Conservation (phyloP, 2,329 filamentous ascomycete genomes). For the Apiospora marii region DNA sequence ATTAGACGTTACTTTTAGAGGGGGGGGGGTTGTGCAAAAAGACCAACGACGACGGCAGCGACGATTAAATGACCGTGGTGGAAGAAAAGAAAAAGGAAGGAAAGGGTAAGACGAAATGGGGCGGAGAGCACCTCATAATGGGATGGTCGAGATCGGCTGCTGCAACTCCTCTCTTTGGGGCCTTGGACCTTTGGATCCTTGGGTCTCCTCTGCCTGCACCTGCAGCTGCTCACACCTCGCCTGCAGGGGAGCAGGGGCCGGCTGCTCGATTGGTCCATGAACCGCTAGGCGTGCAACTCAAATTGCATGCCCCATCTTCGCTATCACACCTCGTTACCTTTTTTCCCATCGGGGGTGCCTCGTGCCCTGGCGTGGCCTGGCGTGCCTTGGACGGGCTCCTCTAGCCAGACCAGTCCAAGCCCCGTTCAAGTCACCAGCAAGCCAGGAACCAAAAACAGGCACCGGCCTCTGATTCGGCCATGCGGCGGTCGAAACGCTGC, state of each 20-base stretch:
- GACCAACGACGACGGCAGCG: constrained; percentile 41
- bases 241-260: neutral
- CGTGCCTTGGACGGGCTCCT: constrained; percentile 19
- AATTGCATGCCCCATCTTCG: constrained; percentile 22
- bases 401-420: constrained; percentile 21
- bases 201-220: neutral
- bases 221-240: neutral
- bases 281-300: constrained; percentile 20
- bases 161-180: neutral
- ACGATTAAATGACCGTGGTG: constrained; percentile 46
- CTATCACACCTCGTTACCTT: constrained; percentile 23
- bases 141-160: constrained; percentile 22
- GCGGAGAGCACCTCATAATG: constrained; percentile 25
- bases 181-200: neutral
- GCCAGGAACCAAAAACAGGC: constrained; percentile 31
- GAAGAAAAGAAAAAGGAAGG: constrained; percentile 38
- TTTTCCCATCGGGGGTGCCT: neutral
- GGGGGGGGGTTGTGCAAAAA: constrained; percentile 33
- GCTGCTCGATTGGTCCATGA: constrained; percentile 12
- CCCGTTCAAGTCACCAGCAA: constrained; percentile 13
- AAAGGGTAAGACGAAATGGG: constrained; percentile 22
- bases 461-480: constrained; percentile 38
- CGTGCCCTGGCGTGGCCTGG: neutral
- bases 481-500: constrained; percentile 27
- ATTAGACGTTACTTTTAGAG: constrained; percentile 39